These are phyloP conservation scores for Senna tora DNA, from an alignment of 306 rosid genomes.

Conservation along the genomic window DNA sequence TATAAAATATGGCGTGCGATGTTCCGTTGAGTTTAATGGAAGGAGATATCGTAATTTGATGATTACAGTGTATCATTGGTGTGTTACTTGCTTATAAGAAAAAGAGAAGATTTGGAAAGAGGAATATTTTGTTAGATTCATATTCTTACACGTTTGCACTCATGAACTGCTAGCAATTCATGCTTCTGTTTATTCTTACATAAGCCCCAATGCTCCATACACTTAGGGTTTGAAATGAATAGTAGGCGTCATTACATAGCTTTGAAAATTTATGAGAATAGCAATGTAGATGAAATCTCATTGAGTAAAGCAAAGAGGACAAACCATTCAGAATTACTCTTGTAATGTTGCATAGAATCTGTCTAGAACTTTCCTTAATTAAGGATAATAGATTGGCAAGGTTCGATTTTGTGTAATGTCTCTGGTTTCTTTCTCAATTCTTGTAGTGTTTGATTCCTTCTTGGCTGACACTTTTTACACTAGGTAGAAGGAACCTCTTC, in stretches of 20 bases:
- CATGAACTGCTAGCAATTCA: not conserved
- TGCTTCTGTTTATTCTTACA: not conserved
- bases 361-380: too few relatives aligned
- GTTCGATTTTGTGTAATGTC: not conserved
- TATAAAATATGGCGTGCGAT: not conserved
- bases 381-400: not conserved
- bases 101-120: not conserved
- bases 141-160: not conserved
- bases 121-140: not conserved
- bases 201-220: not conserved
- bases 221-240: not conserved
- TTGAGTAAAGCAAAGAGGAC: not conserved
- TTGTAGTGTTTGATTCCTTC: not conserved
- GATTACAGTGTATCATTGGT: not conserved
- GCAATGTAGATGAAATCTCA: not conserved
- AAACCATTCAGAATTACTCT: not conserved
- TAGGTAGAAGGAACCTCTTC: not conserved
- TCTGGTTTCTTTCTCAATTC: not conserved
- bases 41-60: not conserved
- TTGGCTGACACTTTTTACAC: not conserved
- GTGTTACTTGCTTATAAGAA: not conserved
- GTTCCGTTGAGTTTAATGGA: not conserved
- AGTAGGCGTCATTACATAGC: not conserved
- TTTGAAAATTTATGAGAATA: not conserved
- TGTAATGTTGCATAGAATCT: not conserved